These are phyloP conservation scores for Plectosphaerella plurivora DNA, from an alignment of 2,329 filamentous ascomycete species.

Conservation along the genomic window DNA sequence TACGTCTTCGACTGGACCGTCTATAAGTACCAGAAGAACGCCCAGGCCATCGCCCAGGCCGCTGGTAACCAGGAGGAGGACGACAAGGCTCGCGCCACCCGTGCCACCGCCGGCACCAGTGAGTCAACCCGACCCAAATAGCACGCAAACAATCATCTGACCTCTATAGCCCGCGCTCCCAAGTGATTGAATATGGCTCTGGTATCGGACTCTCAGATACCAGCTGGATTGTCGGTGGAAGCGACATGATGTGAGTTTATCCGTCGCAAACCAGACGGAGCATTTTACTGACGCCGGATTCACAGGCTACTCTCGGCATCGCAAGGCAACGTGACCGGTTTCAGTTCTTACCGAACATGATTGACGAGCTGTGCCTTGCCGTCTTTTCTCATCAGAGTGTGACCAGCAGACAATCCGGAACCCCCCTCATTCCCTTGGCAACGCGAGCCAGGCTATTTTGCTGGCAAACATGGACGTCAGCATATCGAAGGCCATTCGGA, in stretches of 20 bases:
- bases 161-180: conserved; percentile 74
- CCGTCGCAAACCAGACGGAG: background rate
- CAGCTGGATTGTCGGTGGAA: conserved; percentile 72
- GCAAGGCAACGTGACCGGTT: conserved; percentile 56
- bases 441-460: background rate
- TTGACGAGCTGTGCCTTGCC: conserved; percentile 7
- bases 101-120: conserved; percentile 61
- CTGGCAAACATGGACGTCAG: background rate
- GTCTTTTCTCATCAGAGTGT: background rate
- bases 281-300: conserved; percentile 5
- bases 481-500: background rate
- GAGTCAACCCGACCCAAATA: conserved; percentile 44
- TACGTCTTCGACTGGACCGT: conserved; percentile 99
- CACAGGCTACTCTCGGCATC: conserved; percentile 78
- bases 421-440: background rate
- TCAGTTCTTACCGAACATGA: conserved; percentile 40
- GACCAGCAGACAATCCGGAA: background rate
- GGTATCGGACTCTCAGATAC: conserved; percentile 60
- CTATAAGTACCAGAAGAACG: conserved; percentile 99
- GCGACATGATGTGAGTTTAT: conserved; percentile 94
- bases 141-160: conserved; percentile 65
- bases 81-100: conserved; percentile 68
- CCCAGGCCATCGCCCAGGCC: conserved; percentile 86
- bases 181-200: conserved; percentile 69
- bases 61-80: conserved; percentile 68